Evolutionary conservation across 2,329 filamentous ascomycete species (phyloP).

Genomic region (Stagonosporopsis vannaccii): DNA sequence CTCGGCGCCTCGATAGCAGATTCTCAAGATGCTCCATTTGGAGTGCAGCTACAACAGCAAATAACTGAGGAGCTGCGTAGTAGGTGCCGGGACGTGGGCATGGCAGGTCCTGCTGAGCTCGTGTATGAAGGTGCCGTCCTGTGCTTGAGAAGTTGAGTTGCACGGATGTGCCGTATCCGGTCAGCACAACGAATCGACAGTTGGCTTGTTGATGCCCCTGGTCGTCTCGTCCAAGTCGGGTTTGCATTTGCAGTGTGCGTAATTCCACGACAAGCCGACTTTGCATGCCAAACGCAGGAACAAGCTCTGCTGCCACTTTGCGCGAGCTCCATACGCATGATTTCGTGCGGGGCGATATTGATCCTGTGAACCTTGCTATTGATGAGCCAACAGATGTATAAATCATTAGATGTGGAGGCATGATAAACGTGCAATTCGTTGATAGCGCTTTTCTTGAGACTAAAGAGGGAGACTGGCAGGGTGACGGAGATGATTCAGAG

Average conservation of each 20-base stretch:
- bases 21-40: no score
- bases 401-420: conserved; percentile 50
- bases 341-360: conserved; percentile 30
- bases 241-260: conserved; percentile 2
- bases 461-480: conserved; percentile 39
- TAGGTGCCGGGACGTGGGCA: no score
- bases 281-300: conserved; percentile 12
- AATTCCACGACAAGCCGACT: not conserved
- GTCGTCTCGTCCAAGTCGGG: not conserved
- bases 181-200: conserved; percentile 2
- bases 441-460: conserved; percentile 46
- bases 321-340: conserved; percentile 24
- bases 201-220: conserved; percentile 12
- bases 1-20: no score
- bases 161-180: conserved; percentile 9
- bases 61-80: no score
- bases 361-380: conserved; percentile 41
- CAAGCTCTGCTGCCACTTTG: conserved; percentile 10
- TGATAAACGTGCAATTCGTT: conserved; percentile 49
- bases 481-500: not conserved
- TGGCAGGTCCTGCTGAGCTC: not conserved
- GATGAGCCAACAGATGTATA: conserved; percentile 44
- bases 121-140: not conserved
- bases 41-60: no score
- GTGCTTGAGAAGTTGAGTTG: not conserved